A percentile compares a stretch with the other conserved stretches of the same genome.
These are phyloP conservation scores for Nidularia pulvinata DNA, from an alignment of 768 basidiomycete species.

Conservation along the genomic window DNA sequence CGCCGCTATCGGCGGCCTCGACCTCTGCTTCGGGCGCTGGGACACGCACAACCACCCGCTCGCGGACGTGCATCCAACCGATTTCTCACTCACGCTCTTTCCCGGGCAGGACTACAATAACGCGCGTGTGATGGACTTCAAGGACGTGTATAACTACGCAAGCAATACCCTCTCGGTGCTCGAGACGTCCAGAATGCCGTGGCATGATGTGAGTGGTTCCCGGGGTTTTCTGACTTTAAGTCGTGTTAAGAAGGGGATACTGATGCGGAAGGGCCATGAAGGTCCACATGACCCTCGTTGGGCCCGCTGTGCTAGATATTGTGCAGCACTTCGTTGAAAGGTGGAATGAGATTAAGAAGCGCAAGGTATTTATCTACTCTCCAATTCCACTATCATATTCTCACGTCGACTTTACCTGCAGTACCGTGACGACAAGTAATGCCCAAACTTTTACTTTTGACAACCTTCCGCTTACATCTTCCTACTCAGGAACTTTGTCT, in stretches of 20 bases:
- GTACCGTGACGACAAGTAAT: constrained; percentile 51
- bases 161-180: constrained; percentile 68
- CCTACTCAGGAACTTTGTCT: constrained; percentile 43
- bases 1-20: constrained; percentile 91
- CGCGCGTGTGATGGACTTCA: constrained; percentile 83
- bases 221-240: neutral
- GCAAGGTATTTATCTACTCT: constrained; percentile 44
- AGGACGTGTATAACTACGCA: constrained; percentile 77
- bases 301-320: constrained; percentile 85
- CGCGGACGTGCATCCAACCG: constrained; percentile 89
- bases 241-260: neutral
- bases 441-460: too few relatives aligned
- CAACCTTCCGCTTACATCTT: too few relatives aligned
- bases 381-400: neutral
- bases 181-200: constrained; percentile 84
- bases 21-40: constrained; percentile 97
- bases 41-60: constrained; percentile 91
- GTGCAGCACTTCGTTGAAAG: constrained; percentile 92
- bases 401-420: constrained; percentile 7
- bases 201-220: constrained; percentile 80
- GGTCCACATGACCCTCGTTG: constrained; percentile 85
- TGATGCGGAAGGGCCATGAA: constrained; percentile 15
- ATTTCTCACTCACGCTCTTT: constrained; percentile 82
- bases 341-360: constrained; percentile 89
- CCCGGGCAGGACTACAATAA: constrained; percentile 96